These are phyloP conservation scores for Pilaira anomala DNA, from an alignment of 192 early-diverging fungal species.

Conservation along the genomic window DNA sequence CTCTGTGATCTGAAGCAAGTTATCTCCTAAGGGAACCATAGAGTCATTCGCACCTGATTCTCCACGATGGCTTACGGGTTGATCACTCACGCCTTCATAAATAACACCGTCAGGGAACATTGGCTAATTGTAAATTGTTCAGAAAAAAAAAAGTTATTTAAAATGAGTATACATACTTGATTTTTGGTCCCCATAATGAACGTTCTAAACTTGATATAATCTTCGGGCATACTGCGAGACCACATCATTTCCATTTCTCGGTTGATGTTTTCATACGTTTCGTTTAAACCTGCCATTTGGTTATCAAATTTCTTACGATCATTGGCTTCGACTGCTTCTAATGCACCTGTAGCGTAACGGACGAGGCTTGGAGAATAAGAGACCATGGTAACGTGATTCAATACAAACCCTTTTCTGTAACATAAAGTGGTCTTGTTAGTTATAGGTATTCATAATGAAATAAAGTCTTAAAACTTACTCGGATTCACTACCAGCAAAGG, in stretches of 20 bases:
- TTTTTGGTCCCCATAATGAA: constrained; percentile 89
- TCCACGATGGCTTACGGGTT: constrained; percentile 68
- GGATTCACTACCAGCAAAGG: constrained; percentile 70
- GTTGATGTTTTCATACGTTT: constrained; percentile 69
- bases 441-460: not conserved
- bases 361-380: constrained; percentile 67
- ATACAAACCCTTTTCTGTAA: constrained; percentile 65
- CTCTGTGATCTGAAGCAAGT: constrained; percentile 77
- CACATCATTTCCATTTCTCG: constrained; percentile 80
- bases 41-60: constrained; percentile 86
- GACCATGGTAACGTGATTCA: constrained; percentile 89
- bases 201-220: constrained; percentile 86
- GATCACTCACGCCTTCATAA: constrained; percentile 67
- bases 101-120: constrained; percentile 91
- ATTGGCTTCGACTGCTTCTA: constrained; percentile 48
- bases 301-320: constrained; percentile 64
- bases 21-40: constrained; percentile 83
- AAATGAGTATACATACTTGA: constrained; percentile 37
- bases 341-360: constrained; percentile 52
- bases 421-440: not conserved
- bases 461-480: constrained; percentile 48
- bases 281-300: constrained; percentile 52
- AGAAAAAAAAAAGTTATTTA: not conserved
- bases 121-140: constrained; percentile 43
- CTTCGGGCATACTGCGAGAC: constrained; percentile 58